Base-by-base conservation (phyloP, 2,329 filamentous ascomycete species). In the Neofusicoccum kwambonambiense region DNA sequence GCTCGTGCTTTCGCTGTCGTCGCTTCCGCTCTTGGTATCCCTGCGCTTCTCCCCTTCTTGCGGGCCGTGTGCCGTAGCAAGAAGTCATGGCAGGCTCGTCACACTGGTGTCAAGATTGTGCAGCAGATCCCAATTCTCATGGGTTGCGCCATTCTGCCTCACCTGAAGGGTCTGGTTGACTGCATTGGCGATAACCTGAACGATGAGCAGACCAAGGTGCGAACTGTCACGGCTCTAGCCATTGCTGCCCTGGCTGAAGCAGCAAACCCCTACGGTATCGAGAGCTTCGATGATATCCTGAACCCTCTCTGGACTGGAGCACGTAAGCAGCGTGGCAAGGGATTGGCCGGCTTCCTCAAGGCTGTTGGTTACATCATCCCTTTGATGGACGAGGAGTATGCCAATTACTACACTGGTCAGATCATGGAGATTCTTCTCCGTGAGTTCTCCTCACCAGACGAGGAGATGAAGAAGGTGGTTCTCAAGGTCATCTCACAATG, bases 401-500 rank as follows among this genome's bases (percentile, higher is more conserved):
- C 95, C 79, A 98, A 97, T 76, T 99, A 99, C 81, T 99, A 99
- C 75, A 98, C 95, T 8, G 92, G 89, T 70, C 93, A 99, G 78
- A 97, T 99, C 73, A 98, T 99, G 94, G 95, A 98, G 78, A 98
- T 98, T 72, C 82, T 99, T 13, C 87, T 98, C 35, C 89, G 95
- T 72, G 95, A 99, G 75, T 99, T 99, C 74, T 91, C 93, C 6
- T 97, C 94, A 0, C 95, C 95, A 0, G 95, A 99, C 70, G 95
- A 99, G 78, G 95, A 99, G 79, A 99, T 99, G 95, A 99, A 98
- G 81, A 99, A 99, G 82, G 95, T 99, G 1, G 95, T 99, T 7
- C 82, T 99, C 65, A 98, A 98, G 79, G 95, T 99, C 34, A 89
- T 99, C 15, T 97, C 93, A 17, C 95, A 99, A 75, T 98, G 95